Evolutionary conservation across 2,329 filamentous ascomycete genomes (phyloP).

Genomic region (Neonectria coccinea): DNA sequence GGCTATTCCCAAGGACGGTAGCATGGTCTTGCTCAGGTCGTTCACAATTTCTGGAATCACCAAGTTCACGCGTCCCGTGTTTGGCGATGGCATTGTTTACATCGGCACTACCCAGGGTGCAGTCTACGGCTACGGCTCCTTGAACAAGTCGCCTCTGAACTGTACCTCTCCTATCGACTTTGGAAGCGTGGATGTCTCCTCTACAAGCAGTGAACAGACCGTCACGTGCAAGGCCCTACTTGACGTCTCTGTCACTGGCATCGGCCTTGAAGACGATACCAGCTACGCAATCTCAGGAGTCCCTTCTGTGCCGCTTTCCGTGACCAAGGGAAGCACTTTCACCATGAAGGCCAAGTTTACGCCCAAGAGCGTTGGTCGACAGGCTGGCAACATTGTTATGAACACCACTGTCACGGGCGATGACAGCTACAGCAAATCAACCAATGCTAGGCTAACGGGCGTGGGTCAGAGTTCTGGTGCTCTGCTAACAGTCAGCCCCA

Average conservation of each 20-base stretch:
- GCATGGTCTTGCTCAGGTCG: constrained; percentile 60
- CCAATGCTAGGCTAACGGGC: constrained; percentile 61
- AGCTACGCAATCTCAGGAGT: constrained; percentile 53
- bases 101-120: constrained; percentile 63
- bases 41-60: constrained; percentile 64
- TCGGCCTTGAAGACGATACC: constrained; percentile 50
- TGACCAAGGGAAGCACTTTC: constrained; percentile 55
- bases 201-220: constrained; percentile 39
- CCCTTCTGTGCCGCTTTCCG: constrained; percentile 47
- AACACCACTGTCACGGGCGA: constrained; percentile 59
- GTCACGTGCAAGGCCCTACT: constrained; percentile 63
- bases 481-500: constrained; percentile 61
- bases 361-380: constrained; percentile 55
- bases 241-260: constrained; percentile 54
- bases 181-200: constrained; percentile 57
- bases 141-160: constrained; percentile 65
- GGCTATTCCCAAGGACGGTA: constrained; percentile 60
- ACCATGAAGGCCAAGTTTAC: constrained; percentile 58
- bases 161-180: constrained; percentile 64
- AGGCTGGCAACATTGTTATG: constrained; percentile 61
- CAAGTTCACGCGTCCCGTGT: constrained; percentile 69
- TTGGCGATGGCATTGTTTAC: constrained; percentile 67
- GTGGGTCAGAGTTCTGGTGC: constrained; percentile 60
- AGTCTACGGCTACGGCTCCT: constrained; percentile 67
- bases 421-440: constrained; percentile 59